Base-by-base conservation (phyloP, 2,329 filamentous ascomycete genomes). In the Stachybotrys echinatus region DNA sequence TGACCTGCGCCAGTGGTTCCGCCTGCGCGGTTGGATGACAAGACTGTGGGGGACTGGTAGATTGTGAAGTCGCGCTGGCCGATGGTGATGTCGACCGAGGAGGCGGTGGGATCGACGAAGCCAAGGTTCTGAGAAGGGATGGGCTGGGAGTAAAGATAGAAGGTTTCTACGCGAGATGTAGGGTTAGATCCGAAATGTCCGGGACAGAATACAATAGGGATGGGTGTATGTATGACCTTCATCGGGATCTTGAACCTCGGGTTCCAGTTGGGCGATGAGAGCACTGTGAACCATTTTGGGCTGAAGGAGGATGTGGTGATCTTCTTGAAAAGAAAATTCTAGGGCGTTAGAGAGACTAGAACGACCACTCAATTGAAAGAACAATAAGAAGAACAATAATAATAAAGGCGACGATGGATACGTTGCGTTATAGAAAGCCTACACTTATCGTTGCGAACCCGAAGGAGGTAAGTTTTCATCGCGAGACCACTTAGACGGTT, bases 31-130 rank as follows among this genome's bases (percentile, higher is more conserved):
- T 84, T 80, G 2, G 91, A 95, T 2, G 84, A 84, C 37, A 99
- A 78, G 10, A 97, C 76, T 10, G 84, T 81, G 1, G 91, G 92
- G 2, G 90, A 95, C 68, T 97, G 94, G 54, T 84, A 79, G 58
- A 97, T 86, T 31, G 79, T 81, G 52, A 90, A 83, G 61, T 95
- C 88, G 48, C 76, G 77, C 49, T 77, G 84, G 49, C 75, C 81
- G 53, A 97, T 78, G 31, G 77, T 77, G 51, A 96, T 64, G 12
- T 89, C 80, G 34, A 96, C 66, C 2, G 73, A 69, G 2, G 77
- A 65, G 10, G 88, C 83, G 55, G 80, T 83, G 17, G 87, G 74
- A 65, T 96, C 86, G 55, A 97, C 72, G 68, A 96, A 94, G 62
- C 92, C 94, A 10, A 97, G 83, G 59, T 91, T 85, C 49, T 84